Percentiles rank a stretch among this genome's conserved stretches.
Conservation (phyloP, 495 filamentous ascomycete species). For the Cercophora samala region DNA sequence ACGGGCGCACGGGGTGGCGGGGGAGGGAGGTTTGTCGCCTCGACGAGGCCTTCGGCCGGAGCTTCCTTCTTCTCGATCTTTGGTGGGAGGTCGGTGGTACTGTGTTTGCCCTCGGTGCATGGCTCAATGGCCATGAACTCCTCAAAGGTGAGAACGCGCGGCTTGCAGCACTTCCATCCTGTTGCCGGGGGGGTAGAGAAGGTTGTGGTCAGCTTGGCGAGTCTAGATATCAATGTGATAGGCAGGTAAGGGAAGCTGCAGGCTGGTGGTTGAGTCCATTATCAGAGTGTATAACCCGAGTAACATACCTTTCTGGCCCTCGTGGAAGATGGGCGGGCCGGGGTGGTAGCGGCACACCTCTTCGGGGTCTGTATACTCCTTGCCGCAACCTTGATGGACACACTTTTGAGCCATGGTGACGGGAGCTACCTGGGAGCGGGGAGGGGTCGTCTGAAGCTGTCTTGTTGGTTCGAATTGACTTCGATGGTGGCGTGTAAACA, state of each 20-base stretch:
- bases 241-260: not conserved
- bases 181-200: slow-evolving; percentile 12
- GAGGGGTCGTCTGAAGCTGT: not conserved
- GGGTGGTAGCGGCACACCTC: slow-evolving; percentile 92
- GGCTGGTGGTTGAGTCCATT: slow-evolving; percentile 1
- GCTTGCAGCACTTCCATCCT: slow-evolving; percentile 99
- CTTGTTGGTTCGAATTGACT: not conserved
- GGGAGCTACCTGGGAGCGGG: not conserved
- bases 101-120: slow-evolving; percentile 92
- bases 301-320: slow-evolving; percentile 91
- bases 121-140: slow-evolving; percentile 94
- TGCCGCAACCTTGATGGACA: slow-evolving; percentile 93
- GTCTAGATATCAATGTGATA: not conserved
- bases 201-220: slow-evolving; percentile 19
- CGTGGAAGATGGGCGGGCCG: slow-evolving; percentile 92
- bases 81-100: slow-evolving; percentile 66
- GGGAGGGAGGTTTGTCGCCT: slow-evolving; percentile 38
- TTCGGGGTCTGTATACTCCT: slow-evolving; percentile 75
- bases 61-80: slow-evolving; percentile 53
- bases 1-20: slow-evolving; percentile 49
- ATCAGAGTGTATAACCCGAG: not conserved
- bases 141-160: slow-evolving; percentile 95
- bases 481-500: not conserved
- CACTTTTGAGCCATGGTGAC: slow-evolving; percentile 78
- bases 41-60: slow-evolving; percentile 31